Evolutionary conservation across 257 asterid genomes (phyloP).

Genomic region (Ajuga chamaepitys): DNA sequence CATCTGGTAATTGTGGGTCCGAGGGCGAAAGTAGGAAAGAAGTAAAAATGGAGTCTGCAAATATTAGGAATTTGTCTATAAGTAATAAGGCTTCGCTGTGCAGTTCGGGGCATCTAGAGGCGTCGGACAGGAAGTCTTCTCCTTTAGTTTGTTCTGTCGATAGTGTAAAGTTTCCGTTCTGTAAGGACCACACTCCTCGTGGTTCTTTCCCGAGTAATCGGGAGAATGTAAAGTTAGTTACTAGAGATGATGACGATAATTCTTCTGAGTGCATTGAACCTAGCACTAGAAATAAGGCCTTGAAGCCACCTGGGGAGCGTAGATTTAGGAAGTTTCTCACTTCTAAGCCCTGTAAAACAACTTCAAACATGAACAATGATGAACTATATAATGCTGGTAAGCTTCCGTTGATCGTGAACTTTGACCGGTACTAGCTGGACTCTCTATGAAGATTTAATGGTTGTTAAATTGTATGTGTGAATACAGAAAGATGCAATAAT

Average conservation of each 20-base stretch:
- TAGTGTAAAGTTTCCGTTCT: constrained; percentile 50
- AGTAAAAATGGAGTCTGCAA: constrained; percentile 34
- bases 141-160: constrained; percentile 51
- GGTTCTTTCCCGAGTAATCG: constrained; percentile 38
- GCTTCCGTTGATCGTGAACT: constrained; percentile 14
- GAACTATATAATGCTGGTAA: constrained; percentile 48
- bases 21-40: constrained; percentile 43
- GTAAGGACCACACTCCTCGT: constrained; percentile 38
- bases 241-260: constrained; percentile 83
- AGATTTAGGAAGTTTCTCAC: constrained; percentile 42
- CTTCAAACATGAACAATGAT: constrained; percentile 40
- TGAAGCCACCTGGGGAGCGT: constrained; percentile 50
- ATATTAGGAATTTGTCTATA: constrained; percentile 44
- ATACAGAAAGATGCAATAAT: constrained; percentile 39
- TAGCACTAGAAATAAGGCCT: constrained; percentile 46
- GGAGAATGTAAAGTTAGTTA: constrained; percentile 67
- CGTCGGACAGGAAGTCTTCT: constrained; percentile 48
- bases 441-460: not conserved
- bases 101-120: constrained; percentile 27
- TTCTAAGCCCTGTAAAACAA: constrained; percentile 46
- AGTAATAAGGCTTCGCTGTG: constrained; percentile 28
- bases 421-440: not conserved
- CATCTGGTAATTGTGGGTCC: constrained; percentile 34
- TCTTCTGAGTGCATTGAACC: constrained; percentile 58
- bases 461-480: constrained; percentile 20